Conservation (phyloP, 768 basidiomycete species). For the Suillus hirtellus region DNA sequence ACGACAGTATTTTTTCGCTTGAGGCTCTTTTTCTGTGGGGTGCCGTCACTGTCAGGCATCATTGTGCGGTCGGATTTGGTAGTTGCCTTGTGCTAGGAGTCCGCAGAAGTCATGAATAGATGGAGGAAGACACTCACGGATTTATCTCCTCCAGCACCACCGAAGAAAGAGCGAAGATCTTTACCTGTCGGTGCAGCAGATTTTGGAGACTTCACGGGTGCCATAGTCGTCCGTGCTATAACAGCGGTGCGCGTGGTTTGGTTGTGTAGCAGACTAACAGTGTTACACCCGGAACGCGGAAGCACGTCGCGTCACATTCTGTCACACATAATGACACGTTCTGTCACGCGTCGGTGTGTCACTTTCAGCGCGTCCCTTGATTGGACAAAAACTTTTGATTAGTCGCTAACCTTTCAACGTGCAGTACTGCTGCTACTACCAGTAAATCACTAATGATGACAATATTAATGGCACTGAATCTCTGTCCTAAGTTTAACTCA, state of each 20-base stretch:
- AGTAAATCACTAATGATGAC: too few species aligned
- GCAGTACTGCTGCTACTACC: too few species aligned
- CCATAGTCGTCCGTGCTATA: neutral
- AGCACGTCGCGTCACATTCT: conserved; percentile 2
- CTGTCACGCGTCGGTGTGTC: neutral
- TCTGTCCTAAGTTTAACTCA: too few species aligned
- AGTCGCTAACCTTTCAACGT: too few species aligned
- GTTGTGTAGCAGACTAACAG: neutral
- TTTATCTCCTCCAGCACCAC: conserved; percentile 15
- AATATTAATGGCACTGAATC: too few species aligned
- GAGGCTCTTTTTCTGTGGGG: conserved; percentile 15
- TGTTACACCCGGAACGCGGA: neutral
- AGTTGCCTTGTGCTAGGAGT: conserved; percentile 8
- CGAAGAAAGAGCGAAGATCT: conserved; percentile 43
- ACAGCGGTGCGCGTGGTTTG: neutral
- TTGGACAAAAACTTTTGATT: too few species aligned
- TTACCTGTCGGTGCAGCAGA: conserved; percentile 7
- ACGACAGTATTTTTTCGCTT: conserved; percentile 36
- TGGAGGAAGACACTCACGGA: neutral
- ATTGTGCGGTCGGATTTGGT: conserved; percentile 20
- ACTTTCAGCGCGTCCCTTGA: neutral
- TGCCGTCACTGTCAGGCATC: conserved; percentile 29
- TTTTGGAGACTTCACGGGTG: neutral
- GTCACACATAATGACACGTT: neutral
- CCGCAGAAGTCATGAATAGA: neutral